Base-by-base conservation (phyloP, 163 green algal genomes). In the Scenedesmus sp. region DNA sequence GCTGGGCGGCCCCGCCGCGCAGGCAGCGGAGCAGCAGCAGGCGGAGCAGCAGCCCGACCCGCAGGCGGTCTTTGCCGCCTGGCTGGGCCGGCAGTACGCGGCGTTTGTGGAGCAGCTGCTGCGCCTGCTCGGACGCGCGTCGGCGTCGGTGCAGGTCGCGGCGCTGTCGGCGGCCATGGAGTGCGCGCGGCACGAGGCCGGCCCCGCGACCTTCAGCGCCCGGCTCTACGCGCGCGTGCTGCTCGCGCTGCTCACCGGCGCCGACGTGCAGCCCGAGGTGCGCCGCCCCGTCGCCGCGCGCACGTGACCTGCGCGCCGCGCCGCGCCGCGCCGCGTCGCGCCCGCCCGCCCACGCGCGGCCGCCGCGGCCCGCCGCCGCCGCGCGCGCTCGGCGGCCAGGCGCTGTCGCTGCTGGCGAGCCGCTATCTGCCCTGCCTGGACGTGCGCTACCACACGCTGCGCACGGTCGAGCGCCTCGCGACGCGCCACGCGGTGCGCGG, bases 361-460 rank as follows among this genome's bases (percentile, higher is more conserved):
- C n/a, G n/a, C n/a, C n/a, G n/a, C n/a, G n/a, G n/a, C n/a, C n/a
- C n/a, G n/a, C n/a, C n/a, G n/a, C n/a, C n/a, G n/a, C n/a, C n/a
- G n/a, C n/a, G n/a, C n/a, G n/a, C n/a, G n/a, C n/a, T n/a, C n/a
- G n/a, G 53, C 14, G n/a, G 24, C 50, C 26, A 75, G 85, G 54
- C 77, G 50, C 67, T 82, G 36, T 36, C 81, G 9, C 74, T 90
- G 51, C 60, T 91, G 47, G 81, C 87, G 60, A 79, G 39, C 36
- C 72, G 70, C 42, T 88, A 89, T 74, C 67, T 91, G 53, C 42
- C 58, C 5, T 75, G 83, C 33, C 53, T 63, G 11, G 83, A 87
- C 56, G 88, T 94, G 44, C 83, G 86, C 17, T 94, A 89, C 66
- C 87, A 89, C 82, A 87, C 80, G 6, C 80, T 94, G 62, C 51